Percentiles rank a stretch among this genome's conserved stretches.
Conservation (phyloP, 2,329 filamentous ascomycete genomes). For the Colletotrichum gigasporum region DNA sequence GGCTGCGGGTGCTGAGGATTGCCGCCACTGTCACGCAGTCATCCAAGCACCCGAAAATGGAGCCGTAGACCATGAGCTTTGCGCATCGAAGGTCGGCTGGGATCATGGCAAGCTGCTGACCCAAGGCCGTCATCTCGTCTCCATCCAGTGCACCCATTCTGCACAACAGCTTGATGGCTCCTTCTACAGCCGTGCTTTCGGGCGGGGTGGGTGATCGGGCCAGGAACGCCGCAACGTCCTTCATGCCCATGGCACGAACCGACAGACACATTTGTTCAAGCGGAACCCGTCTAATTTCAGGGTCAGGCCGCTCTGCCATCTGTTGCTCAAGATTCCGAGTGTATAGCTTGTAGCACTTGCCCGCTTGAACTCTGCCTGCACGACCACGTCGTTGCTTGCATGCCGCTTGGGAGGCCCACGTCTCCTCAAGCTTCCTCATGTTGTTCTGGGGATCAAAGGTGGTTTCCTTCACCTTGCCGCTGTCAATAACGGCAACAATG, state of each 20-base stretch:
- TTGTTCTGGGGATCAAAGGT: conserved; percentile 92
- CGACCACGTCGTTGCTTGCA: conserved; percentile 94
- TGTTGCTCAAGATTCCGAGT: conserved; percentile 85
- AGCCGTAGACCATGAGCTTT: conserved; percentile 95
- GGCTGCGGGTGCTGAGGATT: conserved; percentile 88
- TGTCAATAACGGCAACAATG: conserved; percentile 95
- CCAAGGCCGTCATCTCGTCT: conserved; percentile 87
- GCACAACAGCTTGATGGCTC: conserved; percentile 79
- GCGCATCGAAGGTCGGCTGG: conserved; percentile 92
- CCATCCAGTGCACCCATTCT: conserved; percentile 91
- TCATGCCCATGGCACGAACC: conserved; percentile 93
- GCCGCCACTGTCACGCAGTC: conserved; percentile 89
- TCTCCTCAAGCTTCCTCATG: conserved; percentile 93
- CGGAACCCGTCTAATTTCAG: conserved; percentile 92
- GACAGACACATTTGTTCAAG: conserved; percentile 94
- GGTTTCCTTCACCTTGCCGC: conserved; percentile 94
- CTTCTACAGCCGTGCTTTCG: conserved; percentile 84
- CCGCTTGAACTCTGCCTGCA: conserved; percentile 90
- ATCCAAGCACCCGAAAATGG: conserved; percentile 92
- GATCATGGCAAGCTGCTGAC: conserved; percentile 92
- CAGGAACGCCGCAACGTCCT: conserved; percentile 83
- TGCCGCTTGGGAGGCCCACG: conserved; percentile 92
- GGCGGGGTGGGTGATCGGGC: conserved; percentile 90
- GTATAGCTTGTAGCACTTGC: conserved; percentile 94
- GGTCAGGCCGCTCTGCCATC: conserved; percentile 90